These are phyloP conservation scores for Clavispora asparagi DNA, from an alignment of 805 yeast genomes.

Conservation along the genomic window DNA sequence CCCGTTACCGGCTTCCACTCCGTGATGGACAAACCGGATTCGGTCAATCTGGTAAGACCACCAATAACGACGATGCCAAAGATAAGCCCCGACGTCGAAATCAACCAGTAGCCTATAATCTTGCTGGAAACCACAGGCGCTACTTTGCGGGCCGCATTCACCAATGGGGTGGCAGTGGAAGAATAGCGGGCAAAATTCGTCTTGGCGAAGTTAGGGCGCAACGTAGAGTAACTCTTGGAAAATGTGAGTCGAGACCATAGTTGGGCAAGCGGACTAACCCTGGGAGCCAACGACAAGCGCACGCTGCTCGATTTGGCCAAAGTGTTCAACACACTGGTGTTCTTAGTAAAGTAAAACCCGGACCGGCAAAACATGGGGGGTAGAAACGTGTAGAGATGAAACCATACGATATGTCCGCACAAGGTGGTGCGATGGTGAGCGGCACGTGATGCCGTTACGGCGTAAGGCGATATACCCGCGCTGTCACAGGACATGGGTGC, in stretches of 20 bases:
- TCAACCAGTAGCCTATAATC: constrained; percentile 77
- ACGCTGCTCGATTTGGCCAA: constrained; percentile 18
- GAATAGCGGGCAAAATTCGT: neutral
- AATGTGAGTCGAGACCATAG: neutral
- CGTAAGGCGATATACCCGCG: neutral
- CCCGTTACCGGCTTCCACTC: constrained; percentile 99
- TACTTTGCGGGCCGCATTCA: neutral
- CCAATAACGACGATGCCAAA: constrained; percentile 96
- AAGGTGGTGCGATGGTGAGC: neutral
- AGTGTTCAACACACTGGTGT: constrained; percentile 40
- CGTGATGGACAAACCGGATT: constrained; percentile 91
- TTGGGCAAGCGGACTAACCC: constrained; percentile 5
- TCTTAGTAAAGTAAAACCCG: constrained; percentile 55
- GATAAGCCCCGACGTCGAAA: constrained; percentile 82
- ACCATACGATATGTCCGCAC: neutral
- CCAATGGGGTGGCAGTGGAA: neutral
- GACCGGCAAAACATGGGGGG: constrained; percentile 38
- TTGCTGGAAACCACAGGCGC: constrained; percentile 19
- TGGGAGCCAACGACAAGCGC: constrained; percentile 11
- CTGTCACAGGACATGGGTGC: neutral
- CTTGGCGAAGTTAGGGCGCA: neutral
- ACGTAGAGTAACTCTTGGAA: neutral
- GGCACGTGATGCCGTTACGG: neutral
- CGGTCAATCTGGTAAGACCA: constrained; percentile 92
- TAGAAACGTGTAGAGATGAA: neutral